Evolutionary conservation across 2,329 filamentous ascomycete genomes (phyloP).

Genomic region (Fusarium sarcochroum): DNA sequence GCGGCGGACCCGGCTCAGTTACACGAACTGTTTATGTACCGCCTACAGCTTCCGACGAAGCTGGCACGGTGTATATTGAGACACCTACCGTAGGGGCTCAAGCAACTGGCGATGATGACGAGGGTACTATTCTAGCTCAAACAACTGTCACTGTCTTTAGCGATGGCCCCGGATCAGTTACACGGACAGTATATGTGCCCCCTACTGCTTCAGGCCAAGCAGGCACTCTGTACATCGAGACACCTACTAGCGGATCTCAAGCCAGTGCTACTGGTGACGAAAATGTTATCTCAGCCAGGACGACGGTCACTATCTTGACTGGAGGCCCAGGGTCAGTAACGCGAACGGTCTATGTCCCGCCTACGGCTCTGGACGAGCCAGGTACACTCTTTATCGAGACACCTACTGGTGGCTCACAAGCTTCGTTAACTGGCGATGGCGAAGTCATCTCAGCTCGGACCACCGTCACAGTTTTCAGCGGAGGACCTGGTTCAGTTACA

Average conservation of each 20-base stretch:
- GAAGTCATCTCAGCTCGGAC: background rate
- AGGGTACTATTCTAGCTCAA: background rate
- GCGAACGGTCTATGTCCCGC: constrained; percentile 13
- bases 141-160: background rate
- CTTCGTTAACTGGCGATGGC: background rate
- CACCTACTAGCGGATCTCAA: background rate
- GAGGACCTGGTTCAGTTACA: background rate
- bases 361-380: background rate
- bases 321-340: constrained; percentile 2
- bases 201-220: background rate
- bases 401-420: background rate
- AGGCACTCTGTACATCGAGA: constrained; percentile 1
- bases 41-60: background rate
- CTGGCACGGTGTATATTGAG: constrained; percentile 6
- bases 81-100: constrained; percentile 3
- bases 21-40: background rate
- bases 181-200: background rate
- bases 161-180: background rate
- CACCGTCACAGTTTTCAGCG: constrained; percentile 6
- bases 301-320: constrained; percentile 5
- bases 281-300: background rate
- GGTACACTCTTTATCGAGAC: constrained; percentile 18
- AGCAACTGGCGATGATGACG: background rate
- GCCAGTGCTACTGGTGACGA: background rate
- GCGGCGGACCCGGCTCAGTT: background rate